Conservation (phyloP, 495 filamentous ascomycete species). For the Hamigera avellanea region DNA sequence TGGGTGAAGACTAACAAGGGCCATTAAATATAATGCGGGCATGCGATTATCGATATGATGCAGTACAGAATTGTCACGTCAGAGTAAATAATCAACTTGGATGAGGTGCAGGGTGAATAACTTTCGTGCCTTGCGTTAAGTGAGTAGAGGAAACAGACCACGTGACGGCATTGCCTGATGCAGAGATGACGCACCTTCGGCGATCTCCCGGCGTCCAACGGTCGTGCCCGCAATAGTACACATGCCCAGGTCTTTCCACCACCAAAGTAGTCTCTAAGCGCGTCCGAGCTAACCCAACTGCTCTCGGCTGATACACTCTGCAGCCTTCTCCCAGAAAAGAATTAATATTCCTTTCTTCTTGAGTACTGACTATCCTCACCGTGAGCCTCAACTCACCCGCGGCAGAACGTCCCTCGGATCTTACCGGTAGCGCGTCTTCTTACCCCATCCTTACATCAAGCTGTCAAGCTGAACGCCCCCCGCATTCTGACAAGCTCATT, state of each 20-base stretch:
- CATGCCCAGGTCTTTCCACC: too few species aligned
- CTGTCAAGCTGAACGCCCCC: slow-evolving; percentile 2
- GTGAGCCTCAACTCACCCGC: slow-evolving; percentile 5
- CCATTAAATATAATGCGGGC: too few species aligned
- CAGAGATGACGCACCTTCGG: slow-evolving; percentile 27
- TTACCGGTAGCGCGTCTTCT: slow-evolving; percentile 3
- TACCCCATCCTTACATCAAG: slow-evolving; percentile 1
- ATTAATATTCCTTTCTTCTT: not conserved
- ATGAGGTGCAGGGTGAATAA: too few species aligned
- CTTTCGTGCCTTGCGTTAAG: too few species aligned
- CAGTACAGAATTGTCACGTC: too few species aligned
- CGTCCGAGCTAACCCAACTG: too few species aligned
- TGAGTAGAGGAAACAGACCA: slow-evolving; percentile 8
- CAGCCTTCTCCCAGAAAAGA: too few species aligned
- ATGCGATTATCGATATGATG: too few species aligned
- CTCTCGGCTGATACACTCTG: too few species aligned
- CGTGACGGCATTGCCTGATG: slow-evolving; percentile 17
- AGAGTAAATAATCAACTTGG: too few species aligned
- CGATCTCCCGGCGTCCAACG: slow-evolving; percentile 23
- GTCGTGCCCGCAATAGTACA: slow-evolving; percentile 11
- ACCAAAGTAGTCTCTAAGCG: too few species aligned
- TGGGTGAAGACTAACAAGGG: slow-evolving; percentile 52
- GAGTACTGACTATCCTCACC: not conserved
- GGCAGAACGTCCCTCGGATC: slow-evolving; percentile 8
- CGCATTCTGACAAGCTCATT: too few species aligned